These are phyloP conservation scores for Luffa acutangula DNA, from an alignment of 306 rosid species.

Conservation along the genomic window DNA sequence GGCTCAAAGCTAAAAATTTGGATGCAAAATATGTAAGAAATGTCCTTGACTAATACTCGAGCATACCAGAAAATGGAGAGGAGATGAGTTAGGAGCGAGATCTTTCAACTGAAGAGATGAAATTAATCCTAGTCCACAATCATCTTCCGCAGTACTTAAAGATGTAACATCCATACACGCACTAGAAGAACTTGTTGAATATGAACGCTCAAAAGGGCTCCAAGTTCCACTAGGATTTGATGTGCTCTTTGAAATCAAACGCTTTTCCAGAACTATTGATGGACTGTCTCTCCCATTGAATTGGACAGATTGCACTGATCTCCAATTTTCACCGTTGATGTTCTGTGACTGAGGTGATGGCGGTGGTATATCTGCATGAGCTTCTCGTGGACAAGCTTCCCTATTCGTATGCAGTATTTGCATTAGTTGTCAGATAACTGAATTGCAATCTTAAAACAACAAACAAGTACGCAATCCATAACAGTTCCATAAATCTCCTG, in stretches of 20 bases:
- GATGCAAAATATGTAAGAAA: background rate
- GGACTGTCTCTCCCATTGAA: conserved; percentile 20
- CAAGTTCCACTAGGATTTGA: conserved; percentile 10
- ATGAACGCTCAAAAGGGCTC: conserved; percentile 30
- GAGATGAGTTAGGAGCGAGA: conserved; percentile 25
- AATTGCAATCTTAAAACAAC: background rate
- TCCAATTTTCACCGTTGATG: conserved; percentile 17
- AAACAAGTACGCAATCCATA: background rate
- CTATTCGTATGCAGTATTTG: conserved; percentile 18
- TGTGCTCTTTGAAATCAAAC: conserved; percentile 13
- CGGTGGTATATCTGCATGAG: conserved; percentile 20
- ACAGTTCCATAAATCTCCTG: background rate
- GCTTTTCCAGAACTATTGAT: conserved; percentile 24
- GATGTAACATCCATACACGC: conserved; percentile 20
- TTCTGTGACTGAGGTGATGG: conserved; percentile 24
- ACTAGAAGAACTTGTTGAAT: conserved; percentile 25
- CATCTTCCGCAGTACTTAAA: conserved; percentile 22
- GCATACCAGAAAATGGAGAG: conserved; percentile 58
- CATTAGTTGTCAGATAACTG: conserved; percentile 18
- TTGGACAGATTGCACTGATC: conserved; percentile 19
- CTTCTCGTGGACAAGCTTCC: conserved; percentile 26
- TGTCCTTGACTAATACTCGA: background rate
- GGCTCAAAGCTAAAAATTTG: background rate
- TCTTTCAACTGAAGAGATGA: conserved; percentile 3
- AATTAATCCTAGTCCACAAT: conserved; percentile 18